Base-by-base conservation (phyloP, 148 eudicot genomes). In the Cornus suecica region DNA sequence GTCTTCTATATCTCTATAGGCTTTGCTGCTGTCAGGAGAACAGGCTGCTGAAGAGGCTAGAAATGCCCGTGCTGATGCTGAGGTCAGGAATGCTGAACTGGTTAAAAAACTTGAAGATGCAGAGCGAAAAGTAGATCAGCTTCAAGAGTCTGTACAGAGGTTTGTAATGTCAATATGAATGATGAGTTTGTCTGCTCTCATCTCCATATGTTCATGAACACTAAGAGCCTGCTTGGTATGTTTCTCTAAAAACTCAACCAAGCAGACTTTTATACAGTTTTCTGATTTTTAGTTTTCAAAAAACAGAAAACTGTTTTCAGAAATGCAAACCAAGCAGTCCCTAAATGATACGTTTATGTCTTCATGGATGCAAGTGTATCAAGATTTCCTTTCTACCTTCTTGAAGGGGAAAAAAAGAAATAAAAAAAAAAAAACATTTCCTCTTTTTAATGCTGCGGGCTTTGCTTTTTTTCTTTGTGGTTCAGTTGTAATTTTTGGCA, bases 101-200 rank as follows among this genome's bases (percentile, higher is more conserved):
- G 82, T 82, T 34, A 86, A 78, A 34, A 96, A 87, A 69, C 80
- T 91, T 70, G 97, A 90, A 83, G 97, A 88, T 79, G 83, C 97
- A 70, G 95, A 86, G 32, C 91, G 85, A 54, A 87, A 83, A 79
- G 86, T 87, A 27, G 80, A 85, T 65, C 86, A 88, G 81, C 92
- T 96, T 81, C 94, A 87, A 86, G 97, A 90, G 32, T 91, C 94
- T 45, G 79, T 86, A 54, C 98, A 93, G 84, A 93, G 98, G 99
- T 96, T 68, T 73, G 89, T 80, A 78, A 68, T 71, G 58, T 22
- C 11, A 66, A 48, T 14, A 63, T 58, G 25, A 56, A 58, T 58
- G 62, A 58, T 48, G 22, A 58, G 23, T 58, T 20, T 58, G 22
- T 58, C 25, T 20, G 25, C 24, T 58, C 62, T 58, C 24, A 58